phyloP scores from a whole-genome alignment of 2,329 filamentous ascomycete species.

The Orbilia ellipsospora region DNA sequence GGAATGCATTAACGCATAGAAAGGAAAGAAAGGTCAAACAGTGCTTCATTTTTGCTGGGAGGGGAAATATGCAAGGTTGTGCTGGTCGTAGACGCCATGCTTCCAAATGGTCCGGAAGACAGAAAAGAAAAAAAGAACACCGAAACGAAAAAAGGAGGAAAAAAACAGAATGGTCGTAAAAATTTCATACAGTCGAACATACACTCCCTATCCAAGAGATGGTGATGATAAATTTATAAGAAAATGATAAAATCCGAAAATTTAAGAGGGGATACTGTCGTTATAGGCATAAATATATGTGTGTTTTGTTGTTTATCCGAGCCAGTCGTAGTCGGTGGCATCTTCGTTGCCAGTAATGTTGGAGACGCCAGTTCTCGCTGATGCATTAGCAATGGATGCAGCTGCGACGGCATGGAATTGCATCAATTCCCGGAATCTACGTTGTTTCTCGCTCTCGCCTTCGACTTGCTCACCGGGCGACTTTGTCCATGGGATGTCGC shows the following conservation, averaged over 20 bases:
- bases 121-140: background rate
- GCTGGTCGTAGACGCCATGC: slow-evolving; percentile 25
- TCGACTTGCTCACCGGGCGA: slow-evolving; percentile 25
- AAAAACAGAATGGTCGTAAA: slow-evolving; percentile 4
- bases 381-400: slow-evolving; percentile 48
- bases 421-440: slow-evolving; percentile 43
- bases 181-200: too few species aligned
- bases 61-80: slow-evolving; percentile 1
- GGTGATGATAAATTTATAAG: background rate
- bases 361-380: slow-evolving; percentile 41
- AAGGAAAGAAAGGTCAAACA: slow-evolving; percentile 7
- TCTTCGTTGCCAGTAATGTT: slow-evolving; percentile 50
- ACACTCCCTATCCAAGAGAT: slow-evolving; percentile 18
- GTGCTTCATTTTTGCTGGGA: background rate
- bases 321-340: slow-evolving; percentile 45
- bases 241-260: background rate
- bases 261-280: slow-evolving; percentile 12
- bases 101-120: background rate
- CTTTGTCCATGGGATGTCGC: slow-evolving; percentile 49
- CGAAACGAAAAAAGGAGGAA: background rate
- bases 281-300: slow-evolving; percentile 15
- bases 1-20: too few species aligned
- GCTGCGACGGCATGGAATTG: slow-evolving; percentile 52
- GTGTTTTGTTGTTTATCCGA: slow-evolving; percentile 23
- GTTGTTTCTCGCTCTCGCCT: slow-evolving; percentile 42